These are phyloP conservation scores for Ensete ventricosum DNA, from an alignment of 176 grass and related monocot genomes.

Conservation along the genomic window DNA sequence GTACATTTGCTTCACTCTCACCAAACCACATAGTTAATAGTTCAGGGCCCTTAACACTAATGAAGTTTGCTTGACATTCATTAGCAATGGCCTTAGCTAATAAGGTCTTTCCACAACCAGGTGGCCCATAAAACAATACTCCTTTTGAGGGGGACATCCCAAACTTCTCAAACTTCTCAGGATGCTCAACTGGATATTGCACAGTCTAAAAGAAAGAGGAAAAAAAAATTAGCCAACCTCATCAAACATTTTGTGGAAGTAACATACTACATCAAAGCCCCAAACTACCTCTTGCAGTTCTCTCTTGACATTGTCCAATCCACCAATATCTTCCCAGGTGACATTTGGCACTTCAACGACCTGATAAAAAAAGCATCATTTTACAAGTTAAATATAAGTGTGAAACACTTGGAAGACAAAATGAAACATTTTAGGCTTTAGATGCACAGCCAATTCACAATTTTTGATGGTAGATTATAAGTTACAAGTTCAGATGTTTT, in stretches of 20 bases:
- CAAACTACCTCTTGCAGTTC: conserved; percentile 17
- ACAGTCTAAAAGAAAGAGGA: conserved; percentile 4
- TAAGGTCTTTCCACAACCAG: conserved; percentile 23
- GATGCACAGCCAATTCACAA: background rate
- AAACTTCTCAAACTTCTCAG: conserved; percentile 25
- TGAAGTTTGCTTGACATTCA: conserved; percentile 20
- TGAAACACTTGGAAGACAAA: background rate
- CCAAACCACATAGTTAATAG: conserved; percentile 23
- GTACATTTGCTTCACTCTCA: conserved; percentile 23
- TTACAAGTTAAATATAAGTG: background rate
- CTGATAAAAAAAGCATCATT: background rate
- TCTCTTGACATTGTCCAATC: conserved; percentile 18
- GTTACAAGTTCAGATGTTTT: too few species aligned
- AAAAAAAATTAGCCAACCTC: background rate
- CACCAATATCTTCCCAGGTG: conserved; percentile 18
- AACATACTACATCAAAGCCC: background rate
- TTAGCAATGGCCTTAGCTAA: conserved; percentile 22
- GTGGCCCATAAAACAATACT: conserved; percentile 21
- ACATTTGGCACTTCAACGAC: conserved; percentile 22
- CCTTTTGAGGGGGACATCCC: conserved; percentile 21
- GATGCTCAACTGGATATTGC: conserved; percentile 23
- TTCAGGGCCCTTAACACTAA: conserved; percentile 17
- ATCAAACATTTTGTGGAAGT: background rate
- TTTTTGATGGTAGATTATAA: too few species aligned
- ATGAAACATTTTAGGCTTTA: background rate